These are phyloP conservation scores for Endothia cerciana DNA, from an alignment of 2,329 filamentous ascomycete species.

Conservation along the genomic window DNA sequence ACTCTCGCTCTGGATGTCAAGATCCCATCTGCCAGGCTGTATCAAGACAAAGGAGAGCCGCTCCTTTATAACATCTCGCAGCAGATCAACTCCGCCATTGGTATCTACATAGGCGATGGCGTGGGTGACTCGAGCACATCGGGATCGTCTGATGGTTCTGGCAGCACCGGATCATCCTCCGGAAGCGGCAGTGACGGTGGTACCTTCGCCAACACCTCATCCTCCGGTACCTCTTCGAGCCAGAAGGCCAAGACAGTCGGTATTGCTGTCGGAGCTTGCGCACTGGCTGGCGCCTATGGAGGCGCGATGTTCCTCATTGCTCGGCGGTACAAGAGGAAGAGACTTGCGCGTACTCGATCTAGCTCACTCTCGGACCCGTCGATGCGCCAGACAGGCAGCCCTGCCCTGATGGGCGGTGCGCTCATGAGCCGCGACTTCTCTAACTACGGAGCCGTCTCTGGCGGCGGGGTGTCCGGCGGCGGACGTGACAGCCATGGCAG, in stretches of 20 bases:
- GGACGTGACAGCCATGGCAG: conserved; percentile 67
- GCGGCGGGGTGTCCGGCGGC: conserved; percentile 35
- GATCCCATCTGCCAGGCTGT: conserved; percentile 76
- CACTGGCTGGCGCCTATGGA: conserved; percentile 83
- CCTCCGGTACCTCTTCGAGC: conserved; percentile 54
- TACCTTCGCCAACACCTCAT: conserved; percentile 38
- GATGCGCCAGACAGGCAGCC: conserved; percentile 60
- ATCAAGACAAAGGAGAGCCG: conserved; percentile 59
- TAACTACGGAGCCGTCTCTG: conserved; percentile 52
- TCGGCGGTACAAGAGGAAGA: conserved; percentile 86
- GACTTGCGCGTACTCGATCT: conserved; percentile 73
- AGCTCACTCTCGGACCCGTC: conserved; percentile 69
- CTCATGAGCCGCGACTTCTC: conserved; percentile 61
- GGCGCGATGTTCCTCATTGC: conserved; percentile 94
- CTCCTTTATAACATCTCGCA: conserved; percentile 74
- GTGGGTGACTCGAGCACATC: conserved; percentile 39
- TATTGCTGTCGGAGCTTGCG: conserved; percentile 77
- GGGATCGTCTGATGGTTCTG: conserved; percentile 44
- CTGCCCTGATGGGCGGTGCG: conserved; percentile 72
- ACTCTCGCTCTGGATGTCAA: conserved; percentile 41
- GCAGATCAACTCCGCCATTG: conserved; percentile 84
- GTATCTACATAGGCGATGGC: conserved; percentile 56
- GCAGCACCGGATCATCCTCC: conserved; percentile 42
- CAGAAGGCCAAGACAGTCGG: conserved; percentile 66
- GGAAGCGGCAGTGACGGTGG: conserved; percentile 39